Conservation (phyloP, 768 basidiomycete species). For the Suillus spraguei region DNA sequence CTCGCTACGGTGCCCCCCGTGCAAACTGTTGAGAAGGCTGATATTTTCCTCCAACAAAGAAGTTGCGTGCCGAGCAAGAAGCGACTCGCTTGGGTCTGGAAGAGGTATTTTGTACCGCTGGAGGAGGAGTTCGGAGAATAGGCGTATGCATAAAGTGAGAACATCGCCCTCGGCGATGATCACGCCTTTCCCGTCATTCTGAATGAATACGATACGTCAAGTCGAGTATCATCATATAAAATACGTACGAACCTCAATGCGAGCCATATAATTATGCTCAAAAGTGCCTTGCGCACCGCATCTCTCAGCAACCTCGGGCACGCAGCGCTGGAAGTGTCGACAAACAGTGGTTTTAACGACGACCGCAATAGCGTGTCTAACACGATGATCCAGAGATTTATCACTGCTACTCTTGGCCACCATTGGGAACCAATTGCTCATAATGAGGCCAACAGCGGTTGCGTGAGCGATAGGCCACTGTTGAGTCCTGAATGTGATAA, state of each 20-base stretch:
- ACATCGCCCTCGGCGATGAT: slow-evolving; percentile 61
- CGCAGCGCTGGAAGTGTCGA: slow-evolving; percentile 53
- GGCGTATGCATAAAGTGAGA: slow-evolving; percentile 52
- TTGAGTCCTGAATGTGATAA: slow-evolving; percentile 66
- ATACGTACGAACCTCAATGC: slow-evolving; percentile 46
- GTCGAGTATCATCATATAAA: slow-evolving; percentile 3
- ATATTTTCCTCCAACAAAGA: slow-evolving; percentile 50
- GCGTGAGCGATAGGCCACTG: slow-evolving; percentile 60
- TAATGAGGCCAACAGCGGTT: slow-evolving; percentile 52
- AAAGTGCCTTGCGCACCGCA: slow-evolving; percentile 71
- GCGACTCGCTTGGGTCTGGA: slow-evolving; percentile 43
- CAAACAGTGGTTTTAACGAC: slow-evolving; percentile 58
- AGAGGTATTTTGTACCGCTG: slow-evolving; percentile 54
- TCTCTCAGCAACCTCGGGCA: slow-evolving; percentile 58
- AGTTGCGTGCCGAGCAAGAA: slow-evolving; percentile 53
- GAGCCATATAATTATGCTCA: slow-evolving; percentile 62
- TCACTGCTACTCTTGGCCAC: slow-evolving; percentile 41
- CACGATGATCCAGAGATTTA: slow-evolving; percentile 42
- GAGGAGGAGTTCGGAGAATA: slow-evolving; percentile 62
- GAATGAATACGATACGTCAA: not conserved
- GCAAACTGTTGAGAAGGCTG: slow-evolving; percentile 38
- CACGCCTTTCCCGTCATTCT: slow-evolving; percentile 52
- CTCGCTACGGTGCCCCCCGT: slow-evolving; percentile 37
- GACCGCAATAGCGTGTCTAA: slow-evolving; percentile 58
- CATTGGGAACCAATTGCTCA: slow-evolving; percentile 49